These are phyloP conservation scores for Takashimella koratensis DNA, from an alignment of 1,284 basidiomycete species.

Conservation along the genomic window DNA sequence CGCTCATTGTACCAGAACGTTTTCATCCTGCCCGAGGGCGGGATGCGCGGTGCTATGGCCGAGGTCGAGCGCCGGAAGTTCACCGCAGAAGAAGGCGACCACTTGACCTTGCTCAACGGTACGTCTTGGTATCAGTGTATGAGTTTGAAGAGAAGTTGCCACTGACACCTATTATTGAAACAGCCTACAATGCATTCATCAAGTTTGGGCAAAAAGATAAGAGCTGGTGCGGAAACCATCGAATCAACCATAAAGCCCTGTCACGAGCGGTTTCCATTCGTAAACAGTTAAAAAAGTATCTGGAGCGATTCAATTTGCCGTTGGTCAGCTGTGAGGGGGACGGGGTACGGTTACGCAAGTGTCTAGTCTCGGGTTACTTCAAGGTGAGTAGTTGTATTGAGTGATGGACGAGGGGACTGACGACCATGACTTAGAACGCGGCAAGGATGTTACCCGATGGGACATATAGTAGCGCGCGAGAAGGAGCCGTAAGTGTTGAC, in stretches of 20 bases:
- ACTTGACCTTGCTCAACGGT: slow-evolving; percentile 88
- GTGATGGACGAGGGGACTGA: no score
- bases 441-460: slow-evolving; percentile 86
- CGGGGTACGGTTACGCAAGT: slow-evolving; percentile 69
- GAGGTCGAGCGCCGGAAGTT: slow-evolving; percentile 91
- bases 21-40: slow-evolving; percentile 75
- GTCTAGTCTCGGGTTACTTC: slow-evolving; percentile 90
- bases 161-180: background rate
- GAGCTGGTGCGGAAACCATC: slow-evolving; percentile 88
- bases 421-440: slow-evolving; percentile 57
- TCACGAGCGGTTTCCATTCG: slow-evolving; percentile 89
- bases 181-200: slow-evolving; percentile 88
- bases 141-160: no score
- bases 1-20: slow-evolving; percentile 60
- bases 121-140: no score
- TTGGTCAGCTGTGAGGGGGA: slow-evolving; percentile 80
- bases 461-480: slow-evolving; percentile 77
- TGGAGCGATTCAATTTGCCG: slow-evolving; percentile 77
- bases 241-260: slow-evolving; percentile 86
- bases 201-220: slow-evolving; percentile 72
- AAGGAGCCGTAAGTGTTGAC: slow-evolving; percentile 62
- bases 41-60: slow-evolving; percentile 73
- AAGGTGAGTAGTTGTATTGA: slow-evolving; percentile 47
- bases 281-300: slow-evolving; percentile 85
- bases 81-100: slow-evolving; percentile 95